A percentile compares a stretch with the other conserved stretches of the same genome.
These are phyloP conservation scores for Monosporascus sp. DNA, from an alignment of 2,329 filamentous ascomycete genomes.

Conservation along the genomic window DNA sequence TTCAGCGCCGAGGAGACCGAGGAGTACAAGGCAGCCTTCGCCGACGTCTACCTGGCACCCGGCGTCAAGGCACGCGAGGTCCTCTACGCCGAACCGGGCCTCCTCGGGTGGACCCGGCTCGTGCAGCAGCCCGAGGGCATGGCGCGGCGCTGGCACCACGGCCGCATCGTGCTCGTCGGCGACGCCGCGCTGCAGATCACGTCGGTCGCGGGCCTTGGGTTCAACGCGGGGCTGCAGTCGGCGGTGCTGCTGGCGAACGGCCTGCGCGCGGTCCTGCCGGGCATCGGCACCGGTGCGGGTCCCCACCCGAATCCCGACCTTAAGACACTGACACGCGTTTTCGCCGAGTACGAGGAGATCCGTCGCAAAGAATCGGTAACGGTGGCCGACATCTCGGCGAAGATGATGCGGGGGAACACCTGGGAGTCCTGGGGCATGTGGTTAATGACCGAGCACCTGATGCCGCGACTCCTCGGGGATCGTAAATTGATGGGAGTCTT, in stretches of 20 bases:
- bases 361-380: neutral
- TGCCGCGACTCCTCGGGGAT: neutral
- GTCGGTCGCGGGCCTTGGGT: neutral
- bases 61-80: neutral
- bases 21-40: neutral
- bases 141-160: neutral
- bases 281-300: neutral
- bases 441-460: neutral
- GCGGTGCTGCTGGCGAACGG: neutral
- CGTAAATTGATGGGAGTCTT: neutral
- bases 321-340: neutral
- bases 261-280: neutral
- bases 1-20: neutral
- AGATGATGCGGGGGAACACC: neutral
- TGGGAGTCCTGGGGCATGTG: neutral
- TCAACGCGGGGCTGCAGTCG: neutral
- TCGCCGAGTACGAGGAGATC: neutral
- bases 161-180: neutral
- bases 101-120: neutral
- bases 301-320: neutral
- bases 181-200: neutral
- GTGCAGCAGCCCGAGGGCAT: slow-evolving; percentile 1
- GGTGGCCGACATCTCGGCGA: neutral
- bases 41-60: neutral
- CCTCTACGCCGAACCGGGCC: neutral